phyloP scores from a whole-genome alignment of 2,329 filamentous ascomycete genomes.

The Hypoxylon sp. region DNA sequence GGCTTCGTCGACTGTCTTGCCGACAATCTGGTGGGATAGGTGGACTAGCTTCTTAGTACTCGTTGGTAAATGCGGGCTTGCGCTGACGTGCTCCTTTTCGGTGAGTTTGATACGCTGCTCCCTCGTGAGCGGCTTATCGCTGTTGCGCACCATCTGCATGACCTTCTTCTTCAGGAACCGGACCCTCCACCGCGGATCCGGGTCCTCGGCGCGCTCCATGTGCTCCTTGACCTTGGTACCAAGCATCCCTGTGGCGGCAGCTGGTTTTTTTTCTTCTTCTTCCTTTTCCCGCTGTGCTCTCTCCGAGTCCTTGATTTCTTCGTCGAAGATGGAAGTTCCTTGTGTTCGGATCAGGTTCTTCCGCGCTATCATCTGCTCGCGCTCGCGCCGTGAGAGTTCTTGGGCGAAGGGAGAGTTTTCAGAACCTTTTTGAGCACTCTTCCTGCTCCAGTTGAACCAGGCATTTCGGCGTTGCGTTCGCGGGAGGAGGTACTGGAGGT shows the following conservation, averaged over 20 bases:
- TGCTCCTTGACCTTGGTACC: constrained; percentile 62
- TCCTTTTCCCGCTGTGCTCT: constrained; percentile 17
- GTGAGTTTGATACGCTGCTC: constrained; percentile 75
- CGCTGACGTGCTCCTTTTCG: constrained; percentile 67
- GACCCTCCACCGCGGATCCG: constrained; percentile 77
- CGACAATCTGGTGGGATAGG: constrained; percentile 87
- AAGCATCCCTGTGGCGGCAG: too few relatives aligned
- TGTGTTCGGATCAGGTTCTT: constrained; percentile 61
- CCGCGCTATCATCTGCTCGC: constrained; percentile 59
- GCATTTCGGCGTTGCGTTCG: constrained; percentile 58
- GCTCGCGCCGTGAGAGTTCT: constrained; percentile 54
- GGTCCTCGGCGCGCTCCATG: constrained; percentile 77
- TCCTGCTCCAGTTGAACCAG: constrained; percentile 56
- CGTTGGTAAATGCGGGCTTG: constrained; percentile 82
- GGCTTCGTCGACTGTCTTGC: constrained; percentile 94
- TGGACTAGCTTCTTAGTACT: constrained; percentile 92
- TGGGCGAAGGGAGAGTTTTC: constrained; percentile 45
- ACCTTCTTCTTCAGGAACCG: constrained; percentile 89
- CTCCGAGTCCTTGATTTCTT: constrained; percentile 60
- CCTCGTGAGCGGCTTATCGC: constrained; percentile 68
- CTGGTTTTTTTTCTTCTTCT: neutral
- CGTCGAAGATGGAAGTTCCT: constrained; percentile 73
- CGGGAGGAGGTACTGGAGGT: constrained; percentile 49
- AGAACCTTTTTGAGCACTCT: neutral
- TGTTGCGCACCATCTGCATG: constrained; percentile 78